Evolutionary conservation across 257 asterid species (phyloP).

Genomic region (Phtheirospermum japonicum): DNA sequence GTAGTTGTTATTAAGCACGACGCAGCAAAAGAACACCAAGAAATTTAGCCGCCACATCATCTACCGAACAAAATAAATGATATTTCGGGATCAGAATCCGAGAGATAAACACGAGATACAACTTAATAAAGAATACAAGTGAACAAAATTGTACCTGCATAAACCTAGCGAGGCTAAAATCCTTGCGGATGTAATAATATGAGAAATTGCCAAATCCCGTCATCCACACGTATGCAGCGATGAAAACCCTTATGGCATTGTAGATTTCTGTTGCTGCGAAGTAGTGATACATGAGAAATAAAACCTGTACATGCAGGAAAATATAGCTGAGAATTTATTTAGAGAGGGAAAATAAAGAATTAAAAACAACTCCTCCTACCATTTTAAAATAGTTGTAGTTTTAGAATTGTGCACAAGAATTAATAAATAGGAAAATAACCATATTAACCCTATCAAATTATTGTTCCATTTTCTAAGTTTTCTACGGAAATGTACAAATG

Average conservation of each 20-base stretch:
- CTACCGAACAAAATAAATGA: slow-evolving; percentile 40
- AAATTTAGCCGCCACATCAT: slow-evolving; percentile 98
- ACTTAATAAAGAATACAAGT: not conserved
- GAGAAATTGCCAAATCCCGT: slow-evolving; percentile 95
- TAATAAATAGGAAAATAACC: no score
- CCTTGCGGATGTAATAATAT: slow-evolving; percentile 80
- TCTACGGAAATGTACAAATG: no score
- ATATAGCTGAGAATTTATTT: slow-evolving; percentile 28
- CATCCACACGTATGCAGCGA: slow-evolving; percentile 94
- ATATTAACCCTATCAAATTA: no score
- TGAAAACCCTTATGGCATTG: slow-evolving; percentile 77
- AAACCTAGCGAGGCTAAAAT: slow-evolving; percentile 79
- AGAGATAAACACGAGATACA: slow-evolving; percentile 13
- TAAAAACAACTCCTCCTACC: not conserved
- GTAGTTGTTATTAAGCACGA: slow-evolving; percentile 66
- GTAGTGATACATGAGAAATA: slow-evolving; percentile 90
- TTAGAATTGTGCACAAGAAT: no score
- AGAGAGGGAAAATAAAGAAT: not conserved
- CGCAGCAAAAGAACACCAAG: slow-evolving; percentile 78
- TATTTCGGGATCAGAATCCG: slow-evolving; percentile 29
- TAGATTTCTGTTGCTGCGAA: slow-evolving; percentile 80
- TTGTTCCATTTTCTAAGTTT: no score
- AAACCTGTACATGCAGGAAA: slow-evolving; percentile 49
- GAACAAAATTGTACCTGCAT: slow-evolving; percentile 48
- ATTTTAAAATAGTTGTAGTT: no score